Conservation (phyloP, 192 early-diverging fungal genomes). For the Phycomyces nitens region DNA sequence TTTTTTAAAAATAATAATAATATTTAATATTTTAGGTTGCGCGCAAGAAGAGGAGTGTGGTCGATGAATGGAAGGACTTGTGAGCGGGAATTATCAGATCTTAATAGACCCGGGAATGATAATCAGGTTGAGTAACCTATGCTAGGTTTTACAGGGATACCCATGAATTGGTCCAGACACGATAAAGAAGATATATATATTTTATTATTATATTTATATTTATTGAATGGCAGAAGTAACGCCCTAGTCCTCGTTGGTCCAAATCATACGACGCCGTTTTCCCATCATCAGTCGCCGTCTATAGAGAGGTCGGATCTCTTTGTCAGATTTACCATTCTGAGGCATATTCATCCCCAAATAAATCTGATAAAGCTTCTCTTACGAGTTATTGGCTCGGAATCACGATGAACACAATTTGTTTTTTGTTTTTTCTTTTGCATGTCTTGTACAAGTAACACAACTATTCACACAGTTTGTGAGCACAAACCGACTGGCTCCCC, state of each 20-base stretch:
- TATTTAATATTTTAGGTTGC: background rate
- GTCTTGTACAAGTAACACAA: too few relatives aligned
- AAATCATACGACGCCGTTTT: too few relatives aligned
- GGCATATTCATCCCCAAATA: background rate
- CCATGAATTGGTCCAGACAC: too few relatives aligned
- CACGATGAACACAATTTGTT: background rate
- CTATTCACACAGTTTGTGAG: too few relatives aligned
- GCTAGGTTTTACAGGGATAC: background rate
- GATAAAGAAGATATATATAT: too few relatives aligned
- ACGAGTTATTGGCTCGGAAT: background rate
- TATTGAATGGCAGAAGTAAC: too few relatives aligned
- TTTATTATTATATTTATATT: too few relatives aligned
- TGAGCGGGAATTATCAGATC: constrained; percentile 1
- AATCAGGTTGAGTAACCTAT: background rate
- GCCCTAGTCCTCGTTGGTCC: too few relatives aligned
- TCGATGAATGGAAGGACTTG: too few relatives aligned
- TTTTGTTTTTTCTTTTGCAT: background rate
- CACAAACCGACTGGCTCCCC: too few relatives aligned
- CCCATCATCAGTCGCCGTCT: background rate
- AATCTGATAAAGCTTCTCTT: background rate
- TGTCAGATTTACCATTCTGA: background rate
- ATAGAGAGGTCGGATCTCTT: background rate
- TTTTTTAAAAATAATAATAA: background rate
- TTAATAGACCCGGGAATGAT: background rate
- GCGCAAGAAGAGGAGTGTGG: background rate